Conservation (phyloP, 768 basidiomycete species). For the Amanita polypyramis region DNA sequence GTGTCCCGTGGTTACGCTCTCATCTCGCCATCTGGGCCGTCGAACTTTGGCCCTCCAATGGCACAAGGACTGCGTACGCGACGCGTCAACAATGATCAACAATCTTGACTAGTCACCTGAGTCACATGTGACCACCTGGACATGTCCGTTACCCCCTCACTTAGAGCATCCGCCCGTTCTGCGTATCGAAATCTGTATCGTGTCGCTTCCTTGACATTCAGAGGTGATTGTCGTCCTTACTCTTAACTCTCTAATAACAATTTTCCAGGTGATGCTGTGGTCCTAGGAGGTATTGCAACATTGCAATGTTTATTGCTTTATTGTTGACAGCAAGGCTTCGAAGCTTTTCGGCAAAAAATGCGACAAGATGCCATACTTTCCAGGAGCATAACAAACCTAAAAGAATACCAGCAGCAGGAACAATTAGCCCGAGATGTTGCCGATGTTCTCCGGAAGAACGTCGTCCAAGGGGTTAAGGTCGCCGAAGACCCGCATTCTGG, state of each 20-base stretch:
- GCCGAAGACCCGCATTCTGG: constrained; percentile 18
- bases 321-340: neutral
- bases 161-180: constrained; percentile 58
- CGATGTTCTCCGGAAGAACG: constrained; percentile 61
- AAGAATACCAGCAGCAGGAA: constrained; percentile 41
- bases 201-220: constrained; percentile 56
- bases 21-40: too few relatives aligned
- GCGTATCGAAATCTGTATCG: constrained; percentile 67
- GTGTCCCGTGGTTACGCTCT: too few relatives aligned
- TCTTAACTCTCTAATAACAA: constrained; percentile 5
- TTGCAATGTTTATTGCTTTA: neutral
- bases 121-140: constrained; percentile 4
- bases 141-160: constrained; percentile 47
- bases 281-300: constrained; percentile 37
- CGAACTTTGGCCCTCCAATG: neutral
- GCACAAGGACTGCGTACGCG: neutral
- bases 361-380: constrained; percentile 42
- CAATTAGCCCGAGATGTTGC: constrained; percentile 65
- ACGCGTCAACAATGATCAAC: constrained; percentile 2
- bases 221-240: constrained; percentile 28
- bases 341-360: constrained; percentile 71
- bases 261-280: constrained; percentile 40
- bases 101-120: neutral
- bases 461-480: constrained; percentile 69
- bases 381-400: constrained; percentile 31